Base-by-base conservation (phyloP, 139 green algal genomes). In the Ostreobium quekettii region DNA sequence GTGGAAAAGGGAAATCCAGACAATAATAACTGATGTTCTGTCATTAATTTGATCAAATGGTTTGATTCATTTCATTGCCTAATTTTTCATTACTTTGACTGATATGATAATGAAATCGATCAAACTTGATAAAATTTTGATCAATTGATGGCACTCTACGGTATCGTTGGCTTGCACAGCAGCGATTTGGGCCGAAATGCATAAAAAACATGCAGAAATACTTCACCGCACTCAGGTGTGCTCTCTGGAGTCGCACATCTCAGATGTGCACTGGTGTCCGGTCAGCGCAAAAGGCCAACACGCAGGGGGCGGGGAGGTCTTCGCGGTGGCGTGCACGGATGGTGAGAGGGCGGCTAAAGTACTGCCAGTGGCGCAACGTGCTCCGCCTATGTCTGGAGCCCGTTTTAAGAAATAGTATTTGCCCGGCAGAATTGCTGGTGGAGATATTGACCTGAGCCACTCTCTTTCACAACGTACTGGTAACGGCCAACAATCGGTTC, bases 291-390 rank as follows among this genome's bases (percentile, higher is more conserved):
- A 76, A 60, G 75, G 80, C 67, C 80, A 78, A 26, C 76, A 81
- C 36, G 65, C 60, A n/a, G 72, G 67, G 2, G 73, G 67, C 15
- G 78, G 58, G 36, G 82, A 88, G 33, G 67, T 84, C 1, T 79
- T 89, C 47, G 85, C 78, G 19, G 66, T 87, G n/a, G 66, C 74
- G 7, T 87, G 77, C 49, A 86, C 84, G n/a, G 83, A 89, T 68
- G 86, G 86, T 87, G 62, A 60, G 73, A 8, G 35, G 47, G 36
- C 4, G 19, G 15, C 19, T 53, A 11, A 11, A 53, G n/a, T n/a
- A n/a, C n/a, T n/a, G n/a, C n/a, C n/a, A n/a, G n/a, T n/a, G n/a
- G n/a, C n/a, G n/a, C n/a, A n/a, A n/a, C n/a, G n/a, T n/a, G n/a
- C n/a, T n/a, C n/a, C n/a, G n/a, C n/a, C n/a, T n/a, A n/a, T n/a